Evolutionary conservation across 441 rosid species (phyloP).

Genomic region (Populus hybrid): DNA sequence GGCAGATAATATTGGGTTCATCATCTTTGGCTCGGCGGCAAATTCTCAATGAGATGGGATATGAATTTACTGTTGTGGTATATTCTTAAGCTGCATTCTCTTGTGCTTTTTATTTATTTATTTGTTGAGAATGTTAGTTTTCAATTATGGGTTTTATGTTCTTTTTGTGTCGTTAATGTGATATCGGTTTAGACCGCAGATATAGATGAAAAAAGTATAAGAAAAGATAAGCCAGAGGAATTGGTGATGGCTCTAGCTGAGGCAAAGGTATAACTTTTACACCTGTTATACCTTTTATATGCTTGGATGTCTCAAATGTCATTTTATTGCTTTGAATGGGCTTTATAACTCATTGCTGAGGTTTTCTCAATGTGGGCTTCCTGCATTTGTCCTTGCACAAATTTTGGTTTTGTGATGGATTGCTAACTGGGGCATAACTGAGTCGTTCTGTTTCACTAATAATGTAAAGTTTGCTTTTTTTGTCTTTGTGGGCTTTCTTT

Average conservation of each 20-base stretch:
- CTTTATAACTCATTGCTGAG: neutral
- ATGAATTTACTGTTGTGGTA: constrained; percentile 79
- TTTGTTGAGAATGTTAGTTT: neutral
- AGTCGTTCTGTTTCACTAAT: neutral
- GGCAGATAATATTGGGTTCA: constrained; percentile 88
- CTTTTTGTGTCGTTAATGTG: neutral
- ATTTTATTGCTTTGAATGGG: neutral
- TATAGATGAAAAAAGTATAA: constrained; percentile 75
- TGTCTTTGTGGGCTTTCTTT: neutral
- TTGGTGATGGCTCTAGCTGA: constrained; percentile 87
- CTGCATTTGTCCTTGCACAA: neutral
- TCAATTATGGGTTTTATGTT: neutral
- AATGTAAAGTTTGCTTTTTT: neutral
- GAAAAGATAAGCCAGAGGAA: constrained; percentile 83
- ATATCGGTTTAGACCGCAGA: constrained; percentile 58
- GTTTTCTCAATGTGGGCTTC: neutral
- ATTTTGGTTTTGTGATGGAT: neutral
- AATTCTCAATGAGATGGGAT: constrained; percentile 82
- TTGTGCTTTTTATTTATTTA: neutral
- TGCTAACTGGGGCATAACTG: neutral
- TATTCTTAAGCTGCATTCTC: neutral
- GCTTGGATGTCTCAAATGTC: neutral
- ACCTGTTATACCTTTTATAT: neutral
- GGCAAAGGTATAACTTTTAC: constrained; percentile 54
- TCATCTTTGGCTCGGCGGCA: constrained; percentile 63